Conservation (phyloP, 2,329 filamentous ascomycete species). For the Phialocephala sp. region DNA sequence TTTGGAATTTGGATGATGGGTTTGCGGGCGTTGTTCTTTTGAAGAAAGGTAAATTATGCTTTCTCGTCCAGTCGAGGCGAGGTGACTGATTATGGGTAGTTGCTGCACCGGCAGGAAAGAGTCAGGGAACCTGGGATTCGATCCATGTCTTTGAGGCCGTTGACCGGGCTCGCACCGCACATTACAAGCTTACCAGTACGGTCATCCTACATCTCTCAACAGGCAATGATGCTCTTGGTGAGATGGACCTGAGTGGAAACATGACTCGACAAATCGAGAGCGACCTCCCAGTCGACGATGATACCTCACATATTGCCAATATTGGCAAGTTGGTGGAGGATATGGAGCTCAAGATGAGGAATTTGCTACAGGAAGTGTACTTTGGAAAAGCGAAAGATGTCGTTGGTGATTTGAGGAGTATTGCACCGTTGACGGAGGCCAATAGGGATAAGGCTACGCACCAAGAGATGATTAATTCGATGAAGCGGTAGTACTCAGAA, state of each 20-base stretch:
- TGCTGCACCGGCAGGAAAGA: constrained; percentile 67
- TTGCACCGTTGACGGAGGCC: constrained; percentile 81
- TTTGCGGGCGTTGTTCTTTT: constrained; percentile 95
- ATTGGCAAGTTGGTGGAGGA: constrained; percentile 94
- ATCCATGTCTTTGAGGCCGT: constrained; percentile 98
- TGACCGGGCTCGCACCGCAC: constrained; percentile 87
- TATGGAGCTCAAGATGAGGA: constrained; percentile 99
- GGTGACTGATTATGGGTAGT: constrained; percentile 50
- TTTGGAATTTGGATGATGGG: constrained; percentile 98
- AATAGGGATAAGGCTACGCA: constrained; percentile 85
- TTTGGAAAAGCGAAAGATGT: constrained; percentile 99
- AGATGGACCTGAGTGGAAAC: constrained; percentile 93
- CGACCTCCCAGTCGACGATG: constrained; percentile 86
- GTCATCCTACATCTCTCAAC: constrained; percentile 89
- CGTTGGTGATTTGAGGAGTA: constrained; percentile 90
- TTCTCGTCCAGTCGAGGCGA: neutral
- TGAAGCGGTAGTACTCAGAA: constrained; percentile 42
- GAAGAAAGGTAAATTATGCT: constrained; percentile 74
- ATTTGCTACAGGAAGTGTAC: constrained; percentile 97
- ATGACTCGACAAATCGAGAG: constrained; percentile 97
- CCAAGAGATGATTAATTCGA: constrained; percentile 79
- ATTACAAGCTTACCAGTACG: constrained; percentile 97
- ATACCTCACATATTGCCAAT: constrained; percentile 94
- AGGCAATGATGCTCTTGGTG: constrained; percentile 70
- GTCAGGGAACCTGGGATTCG: constrained; percentile 90